A percentile compares a stretch with the other conserved stretches of the same genome.
Evolutionary conservation across 129 eudicot genomes (phyloP).

Genomic region (Arctium minus): DNA sequence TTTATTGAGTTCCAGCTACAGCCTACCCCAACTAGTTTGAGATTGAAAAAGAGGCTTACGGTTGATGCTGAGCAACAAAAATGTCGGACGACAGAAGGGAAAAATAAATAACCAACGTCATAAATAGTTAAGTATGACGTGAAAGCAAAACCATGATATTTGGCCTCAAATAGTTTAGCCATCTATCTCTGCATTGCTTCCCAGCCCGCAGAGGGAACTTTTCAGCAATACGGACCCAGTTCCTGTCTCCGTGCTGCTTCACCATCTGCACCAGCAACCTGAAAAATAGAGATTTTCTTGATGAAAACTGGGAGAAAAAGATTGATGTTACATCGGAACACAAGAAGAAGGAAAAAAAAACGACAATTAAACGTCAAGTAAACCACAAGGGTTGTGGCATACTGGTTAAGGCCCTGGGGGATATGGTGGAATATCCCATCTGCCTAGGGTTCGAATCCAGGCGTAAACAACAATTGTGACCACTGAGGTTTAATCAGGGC

Average conservation of each 20-base stretch:
- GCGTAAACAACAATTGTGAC: too few relatives aligned
- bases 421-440: too few relatives aligned
- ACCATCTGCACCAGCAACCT: constrained; percentile 44
- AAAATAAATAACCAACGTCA: not conserved
- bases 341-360: not conserved
- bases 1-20: not conserved
- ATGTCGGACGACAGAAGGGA: not conserved
- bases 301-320: not conserved
- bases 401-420: too few relatives aligned
- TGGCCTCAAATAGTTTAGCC: constrained; percentile 57
- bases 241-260: constrained; percentile 31
- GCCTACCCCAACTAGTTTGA: not conserved
- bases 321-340: not conserved
- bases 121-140: constrained; percentile 1
- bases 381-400: too few relatives aligned
- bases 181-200: constrained; percentile 71
- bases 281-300: not conserved
- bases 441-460: too few relatives aligned
- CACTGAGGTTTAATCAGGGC: too few relatives aligned
- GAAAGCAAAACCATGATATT: constrained; percentile 41
- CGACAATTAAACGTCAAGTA: not conserved
- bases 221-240: constrained; percentile 49
- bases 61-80: not conserved
- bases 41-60: not conserved
- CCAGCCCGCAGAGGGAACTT: constrained; percentile 41